These are phyloP conservation scores for Centrapalus pauciflorus DNA, from an alignment of 129 eudicot species.

Conservation along the genomic window DNA sequence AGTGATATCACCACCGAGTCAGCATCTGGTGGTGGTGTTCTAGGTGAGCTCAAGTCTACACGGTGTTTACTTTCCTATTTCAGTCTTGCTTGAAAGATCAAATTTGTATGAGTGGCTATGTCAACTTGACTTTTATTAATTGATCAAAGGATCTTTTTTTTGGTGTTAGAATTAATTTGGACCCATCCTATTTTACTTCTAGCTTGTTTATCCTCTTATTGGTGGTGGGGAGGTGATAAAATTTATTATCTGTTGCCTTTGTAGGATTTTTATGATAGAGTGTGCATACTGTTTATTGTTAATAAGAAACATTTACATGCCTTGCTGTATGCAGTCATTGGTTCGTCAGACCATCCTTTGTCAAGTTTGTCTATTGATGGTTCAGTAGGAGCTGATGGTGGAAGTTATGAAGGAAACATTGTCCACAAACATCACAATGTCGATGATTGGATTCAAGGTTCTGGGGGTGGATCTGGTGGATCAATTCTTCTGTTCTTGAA, in stretches of 20 bases:
- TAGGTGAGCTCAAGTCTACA: constrained; percentile 47
- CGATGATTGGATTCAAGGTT: constrained; percentile 18
- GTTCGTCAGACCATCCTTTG: constrained; percentile 76
- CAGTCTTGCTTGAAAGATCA: not conserved
- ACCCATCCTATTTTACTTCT: not conserved
- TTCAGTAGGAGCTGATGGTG: constrained; percentile 78
- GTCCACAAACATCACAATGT: constrained; percentile 8
- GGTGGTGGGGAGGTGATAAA: not conserved
- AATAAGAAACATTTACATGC: constrained; percentile 2
- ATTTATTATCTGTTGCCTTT: too few species aligned
- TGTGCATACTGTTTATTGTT: not conserved
- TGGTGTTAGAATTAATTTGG: too few species aligned
- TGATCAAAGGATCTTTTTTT: not conserved
- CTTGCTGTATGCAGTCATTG: constrained; percentile 62
- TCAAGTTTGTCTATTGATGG: constrained; percentile 66
- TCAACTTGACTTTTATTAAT: not conserved
- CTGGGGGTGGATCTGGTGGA: constrained; percentile 98
- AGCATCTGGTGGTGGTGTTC: constrained; percentile 90
- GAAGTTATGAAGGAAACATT: constrained; percentile 32
- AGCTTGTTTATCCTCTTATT: not conserved
- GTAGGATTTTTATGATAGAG: too few species aligned
- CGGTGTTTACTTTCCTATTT: not conserved
- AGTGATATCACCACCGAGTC: constrained; percentile 49
- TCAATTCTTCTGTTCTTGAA: constrained; percentile 72
- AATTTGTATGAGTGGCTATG: too few species aligned